Evolutionary conservation across 1,284 basidiomycete genomes (phyloP), one percentile per base, ranked within the genome.

Genomic region (Tylopilus sp.): DNA sequence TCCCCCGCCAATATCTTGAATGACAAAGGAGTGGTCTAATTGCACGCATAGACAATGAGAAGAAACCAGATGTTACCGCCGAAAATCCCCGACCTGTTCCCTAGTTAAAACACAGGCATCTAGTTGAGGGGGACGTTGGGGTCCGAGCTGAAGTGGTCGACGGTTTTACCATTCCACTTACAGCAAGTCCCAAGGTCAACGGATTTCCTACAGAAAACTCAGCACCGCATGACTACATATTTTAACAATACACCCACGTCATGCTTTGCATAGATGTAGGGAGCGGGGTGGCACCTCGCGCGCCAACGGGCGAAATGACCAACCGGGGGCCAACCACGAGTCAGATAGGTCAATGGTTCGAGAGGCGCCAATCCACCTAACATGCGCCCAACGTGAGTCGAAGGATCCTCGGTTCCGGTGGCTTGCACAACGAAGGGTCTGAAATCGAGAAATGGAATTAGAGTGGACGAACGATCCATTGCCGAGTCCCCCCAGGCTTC

Each of bases 81-180:
- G 24, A 71, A 54, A 36, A 71, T 69, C 51, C 71, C 68, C 11
- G 51, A 50, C 48, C 66, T 72, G 20, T 52, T 61, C 12, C 68
- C 71, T 38, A 73, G 53, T 56, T 67, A 72, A 47, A 73, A 72
- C 17, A 36, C 35, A 2, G 70, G 73, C 11, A 73, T 73, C 44
- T 69, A 61, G 48, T 71, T 66, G 18, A 72, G 60, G 12, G 62
- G 54, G 3, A 68, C 71, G 49, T 57, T 64, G 24, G 71, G 28
- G 17, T 51, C 44, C 21, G 1, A 4, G 44, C 31, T 30, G 28
- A n/a, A n/a, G n/a, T n/a, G n/a, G n/a, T n/a, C n/a, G n/a, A n/a
- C n/a, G n/a, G n/a, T n/a, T n/a, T n/a, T n/a, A n/a, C n/a, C n/a
- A n/a, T n/a, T 35, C 18, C 18, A 36, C 35, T 18, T 40, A 17